These are phyloP conservation scores for Ogataea philodendri DNA, from an alignment of 805 yeast species.

Conservation along the genomic window DNA sequence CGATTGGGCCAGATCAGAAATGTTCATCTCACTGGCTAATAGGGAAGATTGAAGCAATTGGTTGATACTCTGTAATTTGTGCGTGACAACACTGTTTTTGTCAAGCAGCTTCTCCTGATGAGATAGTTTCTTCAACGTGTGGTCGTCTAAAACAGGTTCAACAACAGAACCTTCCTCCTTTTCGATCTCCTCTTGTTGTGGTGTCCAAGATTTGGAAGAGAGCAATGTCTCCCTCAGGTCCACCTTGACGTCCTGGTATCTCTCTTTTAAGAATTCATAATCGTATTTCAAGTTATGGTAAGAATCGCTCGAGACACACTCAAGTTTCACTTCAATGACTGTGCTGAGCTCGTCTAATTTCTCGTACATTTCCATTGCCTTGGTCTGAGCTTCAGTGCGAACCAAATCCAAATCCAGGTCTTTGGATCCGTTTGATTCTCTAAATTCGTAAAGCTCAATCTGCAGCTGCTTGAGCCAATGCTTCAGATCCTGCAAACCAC, in stretches of 20 bases:
- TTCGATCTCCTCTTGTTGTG: slow-evolving; percentile 11
- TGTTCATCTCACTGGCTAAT: slow-evolving; percentile 49
- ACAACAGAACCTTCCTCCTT: slow-evolving; percentile 3
- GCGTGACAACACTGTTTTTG: slow-evolving; percentile 47
- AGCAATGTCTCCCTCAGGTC: slow-evolving; percentile 31
- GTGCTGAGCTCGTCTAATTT: slow-evolving; percentile 18
- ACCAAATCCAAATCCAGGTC: slow-evolving; percentile 16
- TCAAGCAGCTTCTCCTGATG: slow-evolving; percentile 42
- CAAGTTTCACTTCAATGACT: slow-evolving; percentile 12
- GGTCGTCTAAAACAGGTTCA: slow-evolving; percentile 28
- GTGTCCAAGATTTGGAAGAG: slow-evolving; percentile 24
- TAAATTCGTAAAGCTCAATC: slow-evolving; percentile 6
- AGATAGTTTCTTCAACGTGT: slow-evolving; percentile 27
- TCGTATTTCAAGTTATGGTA: slow-evolving; percentile 4
- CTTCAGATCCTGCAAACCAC: slow-evolving; percentile 1
- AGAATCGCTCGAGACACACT: slow-evolving; percentile 10
- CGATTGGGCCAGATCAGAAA: slow-evolving; percentile 47
- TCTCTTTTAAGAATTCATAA: slow-evolving; percentile 22
- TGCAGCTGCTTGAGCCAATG: slow-evolving; percentile 11
- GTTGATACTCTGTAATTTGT: slow-evolving; percentile 46
- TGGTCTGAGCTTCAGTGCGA: slow-evolving; percentile 13
- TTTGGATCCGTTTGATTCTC: slow-evolving; percentile 2
- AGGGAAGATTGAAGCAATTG: slow-evolving; percentile 48
- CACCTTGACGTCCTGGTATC: slow-evolving; percentile 27
- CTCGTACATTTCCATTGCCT: slow-evolving; percentile 23